Evolutionary conservation across 2,329 filamentous ascomycete genomes (phyloP).

Genomic region (Dothiorella sarmentorum): DNA sequence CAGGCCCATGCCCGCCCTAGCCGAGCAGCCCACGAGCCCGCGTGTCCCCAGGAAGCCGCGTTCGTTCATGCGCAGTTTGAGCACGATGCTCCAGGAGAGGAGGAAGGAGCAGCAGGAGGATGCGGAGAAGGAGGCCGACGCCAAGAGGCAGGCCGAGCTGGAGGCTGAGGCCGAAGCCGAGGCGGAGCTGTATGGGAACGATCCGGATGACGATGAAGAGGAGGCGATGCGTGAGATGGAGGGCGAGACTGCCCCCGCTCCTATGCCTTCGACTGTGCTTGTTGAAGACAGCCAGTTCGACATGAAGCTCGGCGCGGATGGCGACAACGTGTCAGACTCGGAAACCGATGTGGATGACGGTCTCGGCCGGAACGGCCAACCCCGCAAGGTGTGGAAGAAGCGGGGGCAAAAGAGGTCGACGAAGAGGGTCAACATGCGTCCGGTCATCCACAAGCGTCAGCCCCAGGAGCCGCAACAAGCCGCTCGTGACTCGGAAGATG

Average conservation of each 20-base stretch:
- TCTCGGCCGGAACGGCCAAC: conserved; percentile 47
- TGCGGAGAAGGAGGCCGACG: conserved; percentile 38
- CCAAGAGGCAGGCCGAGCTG: conserved; percentile 58
- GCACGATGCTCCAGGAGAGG: conserved; percentile 19
- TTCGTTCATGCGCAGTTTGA: conserved; percentile 4
- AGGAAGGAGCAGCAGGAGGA: conserved; percentile 27
- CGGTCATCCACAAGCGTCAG: conserved; percentile 5
- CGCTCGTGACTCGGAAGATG: conserved; percentile 35
- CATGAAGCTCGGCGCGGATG: conserved; percentile 47
- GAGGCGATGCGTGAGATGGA: conserved; percentile 70
- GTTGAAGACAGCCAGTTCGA: conserved; percentile 43
- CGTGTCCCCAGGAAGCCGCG: conserved; percentile 51
- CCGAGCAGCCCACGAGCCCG: conserved; percentile 46
- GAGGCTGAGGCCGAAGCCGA: conserved; percentile 51
- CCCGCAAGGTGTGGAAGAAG: conserved; percentile 70
- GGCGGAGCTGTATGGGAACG: conserved; percentile 26
- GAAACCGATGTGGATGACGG: conserved; percentile 56
- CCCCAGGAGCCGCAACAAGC: conserved; percentile 25
- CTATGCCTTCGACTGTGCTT: conserved; percentile 31
- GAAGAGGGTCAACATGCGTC: conserved; percentile 56
- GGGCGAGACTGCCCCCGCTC: conserved; percentile 35
- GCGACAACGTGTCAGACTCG: conserved; percentile 50
- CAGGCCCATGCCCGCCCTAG: conserved; percentile 49
- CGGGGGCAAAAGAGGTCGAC: conserved; percentile 80
- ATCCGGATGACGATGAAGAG: conserved; percentile 62